Evolutionary conservation across 2,329 filamentous ascomycete species (phyloP).

Genomic region (Penicillium digitatum): DNA sequence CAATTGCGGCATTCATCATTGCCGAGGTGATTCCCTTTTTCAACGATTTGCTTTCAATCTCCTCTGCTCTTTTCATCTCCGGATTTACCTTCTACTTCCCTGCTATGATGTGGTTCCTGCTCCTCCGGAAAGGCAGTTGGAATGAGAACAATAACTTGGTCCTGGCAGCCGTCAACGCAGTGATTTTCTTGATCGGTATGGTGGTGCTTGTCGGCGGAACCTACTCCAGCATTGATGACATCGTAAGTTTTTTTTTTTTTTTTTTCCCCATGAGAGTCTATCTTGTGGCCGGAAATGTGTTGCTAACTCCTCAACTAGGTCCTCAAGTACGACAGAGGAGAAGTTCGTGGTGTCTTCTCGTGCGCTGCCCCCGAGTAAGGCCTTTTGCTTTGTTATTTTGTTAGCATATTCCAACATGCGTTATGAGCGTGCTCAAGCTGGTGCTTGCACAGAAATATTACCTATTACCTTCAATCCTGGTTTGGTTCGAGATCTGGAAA

Average conservation of each 20-base stretch:
- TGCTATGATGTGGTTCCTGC: constrained; percentile 40
- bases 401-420: not conserved
- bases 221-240: constrained; percentile 55
- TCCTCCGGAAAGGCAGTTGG: constrained; percentile 27
- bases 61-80: constrained; percentile 69
- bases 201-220: constrained; percentile 74
- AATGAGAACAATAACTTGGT: constrained; percentile 45
- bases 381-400: not conserved
- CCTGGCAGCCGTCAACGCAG: constrained; percentile 57
- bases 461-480: not conserved
- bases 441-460: constrained; percentile 1
- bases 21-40: constrained; percentile 84
- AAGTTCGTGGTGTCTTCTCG: constrained; percentile 65
- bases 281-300: not conserved
- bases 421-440: constrained; percentile 4
- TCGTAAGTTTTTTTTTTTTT: constrained; percentile 29
- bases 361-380: constrained; percentile 47
- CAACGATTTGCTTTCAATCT: constrained; percentile 53
- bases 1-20: constrained; percentile 78
- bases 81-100: constrained; percentile 78
- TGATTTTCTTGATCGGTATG: constrained; percentile 67
- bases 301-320: constrained; percentile 38
- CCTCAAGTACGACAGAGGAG: constrained; percentile 59
- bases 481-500: constrained; percentile 1
- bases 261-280: not conserved